Conservation (phyloP, 73 alveolate genomes). For the Paramecium sonneborni region DNA sequence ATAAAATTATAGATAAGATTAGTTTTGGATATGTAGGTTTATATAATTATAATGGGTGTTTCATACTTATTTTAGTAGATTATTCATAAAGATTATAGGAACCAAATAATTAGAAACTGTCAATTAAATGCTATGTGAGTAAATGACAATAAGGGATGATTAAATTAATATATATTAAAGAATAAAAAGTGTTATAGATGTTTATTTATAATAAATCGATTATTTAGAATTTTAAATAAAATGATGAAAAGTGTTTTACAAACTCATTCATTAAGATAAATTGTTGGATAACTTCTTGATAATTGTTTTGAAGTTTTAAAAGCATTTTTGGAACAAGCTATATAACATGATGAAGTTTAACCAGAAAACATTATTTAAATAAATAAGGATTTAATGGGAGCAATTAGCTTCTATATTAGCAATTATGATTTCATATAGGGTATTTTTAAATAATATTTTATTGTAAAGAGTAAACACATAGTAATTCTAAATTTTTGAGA, state of each 20-base stretch:
- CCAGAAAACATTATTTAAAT: background rate
- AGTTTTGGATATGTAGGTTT: no score
- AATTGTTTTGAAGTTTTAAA: background rate
- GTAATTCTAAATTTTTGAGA: background rate
- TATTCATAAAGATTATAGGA: no score
- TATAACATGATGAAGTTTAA: background rate
- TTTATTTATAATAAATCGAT: no score
- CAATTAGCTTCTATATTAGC: background rate
- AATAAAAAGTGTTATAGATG: no score
- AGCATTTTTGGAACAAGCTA: background rate
- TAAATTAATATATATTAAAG: background rate
- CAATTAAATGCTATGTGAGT: no score
- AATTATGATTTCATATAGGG: constrained; percentile 3
- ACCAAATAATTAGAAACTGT: no score
- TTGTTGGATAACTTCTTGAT: background rate
- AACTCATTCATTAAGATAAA: background rate
- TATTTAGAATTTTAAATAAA: background rate
- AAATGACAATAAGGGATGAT: no score
- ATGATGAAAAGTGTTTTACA: background rate
- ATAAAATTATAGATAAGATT: no score
- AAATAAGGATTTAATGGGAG: background rate
- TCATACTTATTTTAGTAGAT: no score
- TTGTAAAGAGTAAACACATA: background rate
- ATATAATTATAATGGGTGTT: no score
- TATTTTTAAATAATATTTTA: background rate